A percentile compares a stretch with the other conserved stretches of the same genome.
Evolutionary conservation across 140 eudicot genomes (phyloP).

Genomic region (Cichorium intybus): DNA sequence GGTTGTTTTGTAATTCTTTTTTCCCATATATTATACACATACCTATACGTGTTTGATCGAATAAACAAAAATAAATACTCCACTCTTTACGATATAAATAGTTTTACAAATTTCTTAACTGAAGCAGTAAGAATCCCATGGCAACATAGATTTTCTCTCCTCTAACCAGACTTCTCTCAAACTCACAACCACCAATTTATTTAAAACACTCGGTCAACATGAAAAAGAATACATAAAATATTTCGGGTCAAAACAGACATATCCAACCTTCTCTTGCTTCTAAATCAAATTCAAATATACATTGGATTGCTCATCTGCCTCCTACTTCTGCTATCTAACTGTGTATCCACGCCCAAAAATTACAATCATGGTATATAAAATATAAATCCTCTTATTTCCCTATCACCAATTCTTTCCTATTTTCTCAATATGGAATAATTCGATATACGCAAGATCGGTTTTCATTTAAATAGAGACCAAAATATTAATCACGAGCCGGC

Average conservation of each 20-base stretch:
- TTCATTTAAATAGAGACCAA: conserved; percentile 12
- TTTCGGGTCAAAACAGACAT: conserved; percentile 5
- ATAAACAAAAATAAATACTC: too few relatives aligned
- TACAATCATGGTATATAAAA: neutral
- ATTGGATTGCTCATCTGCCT: neutral
- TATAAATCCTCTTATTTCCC: conserved; percentile 26
- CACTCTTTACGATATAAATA: too few relatives aligned
- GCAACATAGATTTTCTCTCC: neutral
- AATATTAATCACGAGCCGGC: conserved; percentile 77
- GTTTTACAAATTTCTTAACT: too few relatives aligned
- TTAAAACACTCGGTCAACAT: too few relatives aligned
- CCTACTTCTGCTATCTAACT: conserved; percentile 7
- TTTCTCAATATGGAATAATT: neutral
- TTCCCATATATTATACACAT: too few relatives aligned
- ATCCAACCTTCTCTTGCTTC: conserved; percentile 12
- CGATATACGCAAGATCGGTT: neutral
- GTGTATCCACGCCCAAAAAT: conserved; percentile 20
- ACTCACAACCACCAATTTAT: neutral
- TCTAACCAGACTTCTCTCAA: neutral
- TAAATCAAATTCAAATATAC: conserved; percentile 9
- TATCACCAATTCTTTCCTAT: conserved; percentile 23
- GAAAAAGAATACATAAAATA: neutral
- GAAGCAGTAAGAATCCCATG: too few relatives aligned
- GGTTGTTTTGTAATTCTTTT: too few relatives aligned
- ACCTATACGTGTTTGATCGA: too few relatives aligned